These are phyloP conservation scores for Saccharomyces pastorianus DNA, from an alignment of 1,139 yeast genomes.

Conservation along the genomic window DNA sequence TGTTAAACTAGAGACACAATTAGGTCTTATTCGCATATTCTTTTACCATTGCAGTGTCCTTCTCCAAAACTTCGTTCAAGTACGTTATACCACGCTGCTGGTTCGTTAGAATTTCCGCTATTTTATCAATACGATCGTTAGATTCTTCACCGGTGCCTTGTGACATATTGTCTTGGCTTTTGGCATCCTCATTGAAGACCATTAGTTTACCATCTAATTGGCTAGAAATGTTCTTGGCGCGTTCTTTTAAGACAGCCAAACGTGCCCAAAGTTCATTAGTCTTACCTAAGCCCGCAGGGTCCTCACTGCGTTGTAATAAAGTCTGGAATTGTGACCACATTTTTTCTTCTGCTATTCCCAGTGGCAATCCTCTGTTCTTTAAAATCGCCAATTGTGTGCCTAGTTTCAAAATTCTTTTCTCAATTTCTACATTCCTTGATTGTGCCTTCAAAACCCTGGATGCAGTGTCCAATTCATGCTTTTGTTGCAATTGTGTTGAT, in stretches of 20 bases:
- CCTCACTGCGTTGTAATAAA: conserved; percentile 56
- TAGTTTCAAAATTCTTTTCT: conserved; percentile 52
- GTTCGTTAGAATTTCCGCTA: conserved; percentile 65
- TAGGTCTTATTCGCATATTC: neutral
- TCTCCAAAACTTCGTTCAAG: conserved; percentile 65
- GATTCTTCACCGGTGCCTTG: conserved; percentile 33
- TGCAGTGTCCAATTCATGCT: conserved; percentile 86
- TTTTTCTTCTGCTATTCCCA: conserved; percentile 87
- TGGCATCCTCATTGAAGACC: conserved; percentile 26
- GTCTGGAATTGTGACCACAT: conserved; percentile 62
- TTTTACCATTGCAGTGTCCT: conserved; percentile 39
- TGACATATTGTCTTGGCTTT: conserved; percentile 7
- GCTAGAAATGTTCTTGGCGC: conserved; percentile 52
- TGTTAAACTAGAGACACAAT: neutral
- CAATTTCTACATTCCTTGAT: conserved; percentile 44
- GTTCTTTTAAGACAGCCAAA: conserved; percentile 67
- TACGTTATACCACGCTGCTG: conserved; percentile 87
- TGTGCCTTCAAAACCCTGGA: conserved; percentile 41
- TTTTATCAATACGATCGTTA: conserved; percentile 55
- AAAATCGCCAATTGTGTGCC: conserved; percentile 64
- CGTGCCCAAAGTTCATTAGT: conserved; percentile 92
- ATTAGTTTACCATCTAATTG: conserved; percentile 38
- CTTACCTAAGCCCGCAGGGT: conserved; percentile 74
- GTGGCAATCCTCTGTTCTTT: conserved; percentile 69
- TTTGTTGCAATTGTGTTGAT: conserved; percentile 61